A percentile compares a stretch with the other conserved stretches of the same genome.
phyloP scores from a whole-genome alignment of 2,329 filamentous ascomycete genomes.

The Pestalotiopsis fici region DNA sequence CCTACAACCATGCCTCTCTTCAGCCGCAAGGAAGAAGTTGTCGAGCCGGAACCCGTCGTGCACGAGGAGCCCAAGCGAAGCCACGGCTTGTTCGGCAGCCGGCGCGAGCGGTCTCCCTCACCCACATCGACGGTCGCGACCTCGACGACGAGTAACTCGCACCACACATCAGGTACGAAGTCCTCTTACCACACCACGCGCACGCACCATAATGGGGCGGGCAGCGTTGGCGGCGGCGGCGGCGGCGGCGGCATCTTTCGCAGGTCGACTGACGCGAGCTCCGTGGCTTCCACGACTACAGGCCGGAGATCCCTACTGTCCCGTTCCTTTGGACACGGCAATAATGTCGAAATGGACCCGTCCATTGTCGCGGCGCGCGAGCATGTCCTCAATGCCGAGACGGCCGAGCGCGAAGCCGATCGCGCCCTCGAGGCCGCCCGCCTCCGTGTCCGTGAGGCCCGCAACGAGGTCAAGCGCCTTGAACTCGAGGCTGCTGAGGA shows the following conservation, averaged over 20 bases:
- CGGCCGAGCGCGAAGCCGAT: constrained; percentile 66
- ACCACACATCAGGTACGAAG: constrained; percentile 21
- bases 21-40: constrained; percentile 35
- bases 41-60: constrained; percentile 49
- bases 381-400: constrained; percentile 62
- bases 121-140: constrained; percentile 18
- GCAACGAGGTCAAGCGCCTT: constrained; percentile 62
- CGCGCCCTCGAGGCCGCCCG: constrained; percentile 60
- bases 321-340: constrained; percentile 45
- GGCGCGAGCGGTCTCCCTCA: constrained; percentile 33
- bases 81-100: constrained; percentile 39
- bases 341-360: constrained; percentile 55
- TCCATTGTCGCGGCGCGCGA: constrained; percentile 63
- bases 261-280: constrained; percentile 15
- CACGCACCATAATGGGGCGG: not conserved
- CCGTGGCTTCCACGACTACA: constrained; percentile 11
- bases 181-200: constrained; percentile 2
- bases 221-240: not conserved
- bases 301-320: constrained; percentile 40
- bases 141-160: constrained; percentile 23
- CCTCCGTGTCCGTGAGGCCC: constrained; percentile 60
- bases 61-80: constrained; percentile 31
- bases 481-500: constrained; percentile 69
- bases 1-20: constrained; percentile 28
- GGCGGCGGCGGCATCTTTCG: not conserved